phyloP scores from a whole-genome alignment of 2,329 filamentous ascomycete genomes.

The Xylaria digitata region DNA sequence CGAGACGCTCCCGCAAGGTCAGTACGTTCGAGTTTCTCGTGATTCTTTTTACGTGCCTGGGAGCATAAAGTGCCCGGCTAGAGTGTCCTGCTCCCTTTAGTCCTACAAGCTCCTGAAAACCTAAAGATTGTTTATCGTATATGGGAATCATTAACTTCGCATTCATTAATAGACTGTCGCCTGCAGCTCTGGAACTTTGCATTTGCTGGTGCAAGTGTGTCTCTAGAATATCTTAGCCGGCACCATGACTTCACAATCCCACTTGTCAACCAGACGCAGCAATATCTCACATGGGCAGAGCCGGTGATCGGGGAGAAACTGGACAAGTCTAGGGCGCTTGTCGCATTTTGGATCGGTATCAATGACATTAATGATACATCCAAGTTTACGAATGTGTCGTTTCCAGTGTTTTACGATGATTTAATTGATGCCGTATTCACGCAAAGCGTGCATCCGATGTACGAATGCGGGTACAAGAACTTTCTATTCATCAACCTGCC shows the following conservation, averaged over 20 bases:
- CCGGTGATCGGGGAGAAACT: constrained; percentile 51
- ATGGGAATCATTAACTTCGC: background rate
- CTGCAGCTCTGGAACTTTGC: constrained; percentile 67
- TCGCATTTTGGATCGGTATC: constrained; percentile 65
- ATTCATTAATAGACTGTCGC: constrained; percentile 51
- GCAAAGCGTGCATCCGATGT: constrained; percentile 54
- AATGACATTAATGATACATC: constrained; percentile 66
- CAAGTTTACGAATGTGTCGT: constrained; percentile 55
- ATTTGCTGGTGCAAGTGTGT: constrained; percentile 64
- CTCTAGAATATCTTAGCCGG: constrained; percentile 57
- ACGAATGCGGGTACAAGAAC: constrained; percentile 62
- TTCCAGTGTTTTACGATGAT: constrained; percentile 57
- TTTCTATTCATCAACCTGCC: constrained; percentile 65
- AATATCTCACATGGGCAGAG: constrained; percentile 60
- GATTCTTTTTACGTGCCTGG: background rate
- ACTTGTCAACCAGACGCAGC: constrained; percentile 61
- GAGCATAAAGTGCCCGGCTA: background rate
- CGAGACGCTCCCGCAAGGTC: constrained; percentile 53
- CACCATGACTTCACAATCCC: constrained; percentile 64
- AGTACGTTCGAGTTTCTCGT: background rate
- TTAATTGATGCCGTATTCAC: constrained; percentile 56
- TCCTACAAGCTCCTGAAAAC: too few relatives aligned
- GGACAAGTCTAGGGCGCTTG: constrained; percentile 55
- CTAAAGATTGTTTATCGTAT: too few relatives aligned
- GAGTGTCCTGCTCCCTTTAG: too few relatives aligned